phyloP scores from a whole-genome alignment of 139 green algal species.

The Coelastrella sp. region DNA sequence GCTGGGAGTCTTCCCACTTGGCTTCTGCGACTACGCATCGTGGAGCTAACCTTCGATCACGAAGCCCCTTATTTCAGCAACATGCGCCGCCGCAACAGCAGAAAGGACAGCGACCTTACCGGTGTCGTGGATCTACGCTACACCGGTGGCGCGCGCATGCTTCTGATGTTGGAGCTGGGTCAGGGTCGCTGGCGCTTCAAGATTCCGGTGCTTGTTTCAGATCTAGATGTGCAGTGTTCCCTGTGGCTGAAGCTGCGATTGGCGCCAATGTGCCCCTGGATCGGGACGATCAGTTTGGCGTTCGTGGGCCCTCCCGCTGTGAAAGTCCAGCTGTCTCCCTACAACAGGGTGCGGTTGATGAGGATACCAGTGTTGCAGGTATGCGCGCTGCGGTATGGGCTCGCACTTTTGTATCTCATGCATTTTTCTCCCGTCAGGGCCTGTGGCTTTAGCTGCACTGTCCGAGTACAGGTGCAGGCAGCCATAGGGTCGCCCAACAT shows the following conservation, averaged over 20 bases:
- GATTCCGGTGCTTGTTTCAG: slow-evolving; percentile 90
- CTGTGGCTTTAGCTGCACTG: too few species aligned
- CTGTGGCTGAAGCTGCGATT: slow-evolving; percentile 96
- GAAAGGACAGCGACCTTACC: slow-evolving; percentile 87
- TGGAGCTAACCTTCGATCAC: slow-evolving; percentile 96
- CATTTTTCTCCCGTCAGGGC: too few species aligned
- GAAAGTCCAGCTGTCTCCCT: slow-evolving; percentile 94
- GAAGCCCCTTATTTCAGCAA: slow-evolving; percentile 94
- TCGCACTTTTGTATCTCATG: too few species aligned
- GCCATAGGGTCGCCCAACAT: too few species aligned
- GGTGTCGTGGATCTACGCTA: slow-evolving; percentile 92
- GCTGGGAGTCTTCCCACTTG: slow-evolving; percentile 67
- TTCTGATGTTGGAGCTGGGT: slow-evolving; percentile 92
- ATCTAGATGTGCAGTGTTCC: slow-evolving; percentile 94
- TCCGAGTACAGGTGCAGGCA: too few species aligned
- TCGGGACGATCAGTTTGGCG: slow-evolving; percentile 91
- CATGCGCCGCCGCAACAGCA: slow-evolving; percentile 88
- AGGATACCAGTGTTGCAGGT: slow-evolving; percentile 89
- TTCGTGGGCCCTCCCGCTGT: slow-evolving; percentile 94
- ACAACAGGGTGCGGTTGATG: slow-evolving; percentile 96
- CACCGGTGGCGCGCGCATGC: slow-evolving; percentile 92
- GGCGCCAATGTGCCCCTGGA: slow-evolving; percentile 92
- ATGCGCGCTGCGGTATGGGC: not conserved
- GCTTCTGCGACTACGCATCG: slow-evolving; percentile 87
- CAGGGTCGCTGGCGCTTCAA: slow-evolving; percentile 70